Evolutionary conservation across 805 yeast genomes (phyloP), one percentile per base, ranked within the genome.

Genomic region (Candida mattraensis): DNA sequence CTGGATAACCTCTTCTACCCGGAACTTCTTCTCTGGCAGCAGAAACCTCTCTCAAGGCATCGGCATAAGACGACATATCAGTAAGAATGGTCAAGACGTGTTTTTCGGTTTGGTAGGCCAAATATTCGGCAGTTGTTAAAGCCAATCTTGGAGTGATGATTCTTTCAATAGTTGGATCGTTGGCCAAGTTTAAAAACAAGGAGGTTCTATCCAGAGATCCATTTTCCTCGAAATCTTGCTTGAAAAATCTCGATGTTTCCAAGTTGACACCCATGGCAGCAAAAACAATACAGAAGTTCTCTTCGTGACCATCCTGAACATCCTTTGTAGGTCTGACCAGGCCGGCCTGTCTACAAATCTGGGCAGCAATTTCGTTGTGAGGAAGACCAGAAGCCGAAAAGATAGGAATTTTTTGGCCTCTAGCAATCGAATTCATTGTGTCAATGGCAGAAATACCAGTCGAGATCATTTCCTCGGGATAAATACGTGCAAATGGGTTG

Each of bases 1-100:
- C 99, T 48, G 99, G 99, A 69, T 93, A 93, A 76, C 99, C 99
- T 82, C 99, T 88, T 79, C 99, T 88, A 76, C 99, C 99, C 62
- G 99, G 99, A 30, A 93, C 99, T 72, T 94, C 99, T 70, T 93
- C 99, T 76, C 99, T 88, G 31, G 99, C 99, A 44, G 99, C 99
- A 47, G 97, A 88, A 33, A 93, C 99, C 73, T 93, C 99, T 82
- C 99, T 89, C 61, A 93, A 74, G 25, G 99, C 99, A 66, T 93
- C 99, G 25, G 99, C 99, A 64, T 93, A 93, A n/a, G 99, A 93
- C 18, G 97, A 87, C 99, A 93, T 93, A 72, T 93, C 99, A 33
- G 99, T 94, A 63, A 93, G 78, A 58, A 93, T 91, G 35, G 98
- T 93, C 69, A 93, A 79, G 35, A 93, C 99, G 65, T 93, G 99